Base-by-base conservation (phyloP, 2,329 filamentous ascomycete genomes). In the Leptosphaerulina australis region DNA sequence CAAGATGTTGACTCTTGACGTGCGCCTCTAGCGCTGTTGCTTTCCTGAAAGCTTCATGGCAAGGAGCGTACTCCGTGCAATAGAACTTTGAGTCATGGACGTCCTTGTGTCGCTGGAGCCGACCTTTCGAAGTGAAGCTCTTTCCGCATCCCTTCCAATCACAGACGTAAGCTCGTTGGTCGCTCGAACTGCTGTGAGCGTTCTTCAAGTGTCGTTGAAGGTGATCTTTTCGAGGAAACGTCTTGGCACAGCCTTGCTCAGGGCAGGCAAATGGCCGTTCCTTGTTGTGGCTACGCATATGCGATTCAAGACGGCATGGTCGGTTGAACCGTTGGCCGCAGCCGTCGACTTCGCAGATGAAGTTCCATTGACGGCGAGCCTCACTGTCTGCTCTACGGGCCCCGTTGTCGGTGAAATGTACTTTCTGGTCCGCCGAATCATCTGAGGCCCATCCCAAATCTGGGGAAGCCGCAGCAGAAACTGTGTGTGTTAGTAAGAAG, bases 271-370 rank as follows among this genome's bases (percentile, higher is more conserved):
- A 95, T 0, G 91, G 86, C 1, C 92, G 85, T 61, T 93, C 89
- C 60, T 93, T 91, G 44, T 85, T 93, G 71, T 97, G 93, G 1
- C 88, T 91, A 56, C 91, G 83, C 18, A 93, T 75, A 66, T 97
- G 93, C 12, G 59, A 86, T 52, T 87, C 81, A 3, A 97, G 80
- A 21, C 90, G 85, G 25, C 88, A 88, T 0, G 91, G 91, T 3
- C 93, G 86, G 71, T 96, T 96, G 78, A 94, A 97, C 5, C 87
- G 85, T 75, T 95, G 95, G 50, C 77, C 75, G 69, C 93, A 97
- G 56, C 80, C 83, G 9, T 86, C 82, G 69, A 84, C 87, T 0
- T 87, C 85, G 74, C 93, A 97, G 45, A 79, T 77, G 57, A 91
- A 86, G 4, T 84, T 91, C 77, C 95, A 96, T 50, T 79, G 68